Conservation (phyloP, 768 basidiomycete species). For the Pleurotus salmoneostramineus region DNA sequence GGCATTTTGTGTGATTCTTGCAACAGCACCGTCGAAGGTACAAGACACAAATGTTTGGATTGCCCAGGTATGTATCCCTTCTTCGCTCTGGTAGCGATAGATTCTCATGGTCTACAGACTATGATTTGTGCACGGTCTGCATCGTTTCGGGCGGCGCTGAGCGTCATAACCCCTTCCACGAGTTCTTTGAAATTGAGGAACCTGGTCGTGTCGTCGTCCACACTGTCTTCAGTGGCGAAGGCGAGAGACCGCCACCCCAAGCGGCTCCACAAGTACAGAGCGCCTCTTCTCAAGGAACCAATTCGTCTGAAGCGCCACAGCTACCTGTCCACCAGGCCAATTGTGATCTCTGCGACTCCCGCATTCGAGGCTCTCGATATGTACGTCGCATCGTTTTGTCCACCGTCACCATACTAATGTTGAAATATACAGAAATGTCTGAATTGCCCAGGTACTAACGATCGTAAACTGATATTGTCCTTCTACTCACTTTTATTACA, state of each 20-base stretch:
- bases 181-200: constrained; percentile 66
- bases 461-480: background rate
- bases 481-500: background rate
- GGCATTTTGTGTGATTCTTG: constrained; percentile 70
- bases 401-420: background rate
- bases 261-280: background rate
- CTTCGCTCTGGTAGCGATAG: constrained; percentile 3
- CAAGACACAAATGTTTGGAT: constrained; percentile 78
- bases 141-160: constrained; percentile 44
- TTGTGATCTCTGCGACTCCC: constrained; percentile 76
- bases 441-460: constrained; percentile 46
- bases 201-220: constrained; percentile 67
- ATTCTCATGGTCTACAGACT: constrained; percentile 39
- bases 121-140: constrained; percentile 66
- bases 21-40: constrained; percentile 49
- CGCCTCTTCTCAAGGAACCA: constrained; percentile 10
- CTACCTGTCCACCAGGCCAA: constrained; percentile 55
- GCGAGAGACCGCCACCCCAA: constrained; percentile 19
- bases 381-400: constrained; percentile 35
- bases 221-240: constrained; percentile 45
- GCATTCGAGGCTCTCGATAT: constrained; percentile 68
- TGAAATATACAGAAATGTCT: constrained; percentile 59
- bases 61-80: constrained; percentile 50
- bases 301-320: background rate
- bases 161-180: constrained; percentile 57